These are phyloP conservation scores for Apostasia ramifera DNA, from an alignment of 106 monocot species.

Conservation along the genomic window DNA sequence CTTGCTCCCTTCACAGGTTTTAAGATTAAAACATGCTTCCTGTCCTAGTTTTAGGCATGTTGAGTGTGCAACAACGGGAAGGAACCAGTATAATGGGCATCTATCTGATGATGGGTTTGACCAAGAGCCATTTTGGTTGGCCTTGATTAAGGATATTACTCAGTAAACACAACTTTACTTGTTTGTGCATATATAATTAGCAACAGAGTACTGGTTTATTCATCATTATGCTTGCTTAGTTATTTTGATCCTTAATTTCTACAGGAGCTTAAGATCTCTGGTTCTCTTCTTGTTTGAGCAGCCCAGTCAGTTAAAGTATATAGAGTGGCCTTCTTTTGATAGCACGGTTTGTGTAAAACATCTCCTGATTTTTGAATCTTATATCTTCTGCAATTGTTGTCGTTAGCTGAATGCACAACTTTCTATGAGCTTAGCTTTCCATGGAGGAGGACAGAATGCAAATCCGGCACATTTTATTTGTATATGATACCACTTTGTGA, in stretches of 20 bases:
- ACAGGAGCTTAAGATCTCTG: constrained; percentile 55
- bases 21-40: constrained; percentile 5
- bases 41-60: neutral
- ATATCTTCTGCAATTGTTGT: no score
- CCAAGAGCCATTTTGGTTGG: constrained; percentile 46
- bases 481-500: no score
- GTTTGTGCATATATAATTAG: neutral
- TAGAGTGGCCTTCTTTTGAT: constrained; percentile 88
- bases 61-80: constrained; percentile 21
- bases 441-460: no score
- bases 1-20: constrained; percentile 13
- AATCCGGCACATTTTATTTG: no score
- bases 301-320: constrained; percentile 83
- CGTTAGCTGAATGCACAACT: no score
- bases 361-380: no score
- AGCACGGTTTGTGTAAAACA: constrained; percentile 43
- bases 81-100: constrained; percentile 8
- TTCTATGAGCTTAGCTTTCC: no score
- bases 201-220: neutral
- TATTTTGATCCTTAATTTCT: neutral
- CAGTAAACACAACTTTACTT: constrained; percentile 22
- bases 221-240: neutral
- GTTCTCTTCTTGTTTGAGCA: constrained; percentile 67
- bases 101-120: constrained; percentile 16
- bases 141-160: constrained; percentile 37